Base-by-base conservation (phyloP, 257 asterid genomes). In the Cordia subcordata region DNA sequence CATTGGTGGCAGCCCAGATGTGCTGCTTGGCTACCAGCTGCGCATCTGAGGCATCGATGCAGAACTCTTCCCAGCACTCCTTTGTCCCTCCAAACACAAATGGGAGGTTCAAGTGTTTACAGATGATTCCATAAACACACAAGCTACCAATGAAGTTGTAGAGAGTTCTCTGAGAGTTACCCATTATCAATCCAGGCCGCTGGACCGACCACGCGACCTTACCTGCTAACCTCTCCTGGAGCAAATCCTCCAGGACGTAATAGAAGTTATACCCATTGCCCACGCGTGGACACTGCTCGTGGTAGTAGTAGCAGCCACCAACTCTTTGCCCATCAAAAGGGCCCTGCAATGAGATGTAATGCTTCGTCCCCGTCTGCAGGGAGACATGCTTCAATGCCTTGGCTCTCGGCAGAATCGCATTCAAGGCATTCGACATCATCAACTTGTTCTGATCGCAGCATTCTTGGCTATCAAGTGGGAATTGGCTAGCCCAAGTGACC, bases 21-120 rank as follows among this genome's bases (percentile, higher is more conserved):
- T 90, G 97, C 50, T 90, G 97, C 23, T 80, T 94, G 0, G 95
- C 94, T 42, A 86, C 92, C 5, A 90, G 90, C 16, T 94, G 79
- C 14, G 90, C 92, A 64, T 90, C 97, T 0, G 95, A 90, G 42
- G 80, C 76, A 22, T 90, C 97, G 0, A 90, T 47, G 67, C 35
- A 74, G 79, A 76, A 80, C 46, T 86, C 86, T 52, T 86, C 97
- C 97, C 97, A 90, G n/a, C 92, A 75, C 18, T 76, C 68, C 40
- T 64, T 75, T 8, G 73, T 74, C 14, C 97, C 97, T 0, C 95
- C 95, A 70, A 86, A 90, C 63, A 84, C 65, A 57, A 90, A 90
- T 0, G 94, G 94, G 12, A 82, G 81, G 40, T 76, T 76, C 75
- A 84, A 4, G 45, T 71, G 70, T 67, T 90, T 86, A 45, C 97